These are phyloP conservation scores for Pseudonitzschia multiseries DNA, from an alignment of 108 stramenopile species.

Conservation along the genomic window DNA sequence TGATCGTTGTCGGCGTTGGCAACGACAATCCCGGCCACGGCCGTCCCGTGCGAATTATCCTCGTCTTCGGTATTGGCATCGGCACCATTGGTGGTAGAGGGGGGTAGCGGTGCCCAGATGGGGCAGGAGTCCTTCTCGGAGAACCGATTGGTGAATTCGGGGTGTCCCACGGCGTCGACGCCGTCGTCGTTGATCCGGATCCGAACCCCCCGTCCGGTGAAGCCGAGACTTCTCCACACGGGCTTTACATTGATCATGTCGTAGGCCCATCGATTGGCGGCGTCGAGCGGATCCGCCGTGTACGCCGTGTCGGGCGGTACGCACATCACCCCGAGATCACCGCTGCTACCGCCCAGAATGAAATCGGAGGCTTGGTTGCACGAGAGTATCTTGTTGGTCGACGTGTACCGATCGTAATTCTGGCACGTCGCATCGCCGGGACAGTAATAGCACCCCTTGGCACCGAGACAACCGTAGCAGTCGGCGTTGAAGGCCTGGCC, in stretches of 20 bases:
- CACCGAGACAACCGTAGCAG: conserved; percentile 20
- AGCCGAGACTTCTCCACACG: conserved; percentile 27
- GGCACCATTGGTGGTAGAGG: too few species aligned
- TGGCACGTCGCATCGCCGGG: conserved; percentile 31
- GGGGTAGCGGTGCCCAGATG: not conserved
- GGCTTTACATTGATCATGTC: conserved; percentile 36
- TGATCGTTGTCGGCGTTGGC: conserved; percentile 27
- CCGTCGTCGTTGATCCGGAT: conserved; percentile 49
- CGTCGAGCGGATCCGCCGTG: conserved; percentile 28
- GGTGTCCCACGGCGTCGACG: conserved; percentile 22
- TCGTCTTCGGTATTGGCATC: conserved; percentile 14
- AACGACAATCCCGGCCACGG: conserved; percentile 17
- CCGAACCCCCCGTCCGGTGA: conserved; percentile 25
- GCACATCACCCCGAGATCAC: conserved; percentile 1
- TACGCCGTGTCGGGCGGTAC: not conserved
- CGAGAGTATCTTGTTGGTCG: not conserved
- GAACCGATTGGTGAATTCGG: conserved; percentile 25
- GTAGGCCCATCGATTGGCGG: conserved; percentile 31
- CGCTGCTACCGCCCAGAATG: not conserved
- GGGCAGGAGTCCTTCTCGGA: conserved; percentile 32
- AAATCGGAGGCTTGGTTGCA: not conserved
- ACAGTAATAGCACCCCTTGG: conserved; percentile 37
- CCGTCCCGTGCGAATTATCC: conserved; percentile 28
- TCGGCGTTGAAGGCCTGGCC: conserved; percentile 16
- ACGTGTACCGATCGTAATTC: not conserved